phyloP scores from a whole-genome alignment of 2,329 filamentous ascomycete species.

The Apiospora phragmitis region DNA sequence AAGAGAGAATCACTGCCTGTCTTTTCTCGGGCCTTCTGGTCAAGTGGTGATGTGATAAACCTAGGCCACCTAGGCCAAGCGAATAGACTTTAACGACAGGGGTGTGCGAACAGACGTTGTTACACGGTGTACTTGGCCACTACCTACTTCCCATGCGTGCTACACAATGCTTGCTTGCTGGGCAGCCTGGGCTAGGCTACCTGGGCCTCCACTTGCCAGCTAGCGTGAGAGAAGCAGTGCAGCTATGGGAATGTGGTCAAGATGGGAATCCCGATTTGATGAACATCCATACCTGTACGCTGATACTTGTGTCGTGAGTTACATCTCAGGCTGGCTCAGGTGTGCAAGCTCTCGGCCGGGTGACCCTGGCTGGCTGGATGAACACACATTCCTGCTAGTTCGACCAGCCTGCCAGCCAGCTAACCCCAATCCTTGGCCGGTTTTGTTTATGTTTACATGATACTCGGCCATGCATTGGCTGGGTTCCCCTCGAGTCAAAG shows the following conservation, averaged over 20 bases:
- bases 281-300: neutral
- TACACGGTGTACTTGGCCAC: neutral
- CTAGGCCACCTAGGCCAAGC: neutral
- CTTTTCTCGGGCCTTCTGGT: conserved; percentile 1
- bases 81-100: neutral
- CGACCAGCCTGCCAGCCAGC: neutral
- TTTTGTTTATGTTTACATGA: neutral
- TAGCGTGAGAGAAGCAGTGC: neutral
- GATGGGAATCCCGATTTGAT: conserved; percentile 1
- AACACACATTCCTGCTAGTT: neutral
- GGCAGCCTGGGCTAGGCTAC: neutral
- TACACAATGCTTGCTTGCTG: neutral
- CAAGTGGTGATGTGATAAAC: neutral
- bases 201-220: neutral
- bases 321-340: neutral
- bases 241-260: conserved; percentile 4
- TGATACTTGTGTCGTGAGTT: neutral
- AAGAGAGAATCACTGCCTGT: neutral
- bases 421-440: neutral
- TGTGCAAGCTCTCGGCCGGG: neutral
- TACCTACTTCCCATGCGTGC: neutral
- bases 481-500: neutral
- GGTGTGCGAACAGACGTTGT: neutral
- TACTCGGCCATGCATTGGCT: neutral
- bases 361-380: neutral